Evolutionary conservation across 805 yeast species (phyloP).

Genomic region (Kodamaea lidongshanica): DNA sequence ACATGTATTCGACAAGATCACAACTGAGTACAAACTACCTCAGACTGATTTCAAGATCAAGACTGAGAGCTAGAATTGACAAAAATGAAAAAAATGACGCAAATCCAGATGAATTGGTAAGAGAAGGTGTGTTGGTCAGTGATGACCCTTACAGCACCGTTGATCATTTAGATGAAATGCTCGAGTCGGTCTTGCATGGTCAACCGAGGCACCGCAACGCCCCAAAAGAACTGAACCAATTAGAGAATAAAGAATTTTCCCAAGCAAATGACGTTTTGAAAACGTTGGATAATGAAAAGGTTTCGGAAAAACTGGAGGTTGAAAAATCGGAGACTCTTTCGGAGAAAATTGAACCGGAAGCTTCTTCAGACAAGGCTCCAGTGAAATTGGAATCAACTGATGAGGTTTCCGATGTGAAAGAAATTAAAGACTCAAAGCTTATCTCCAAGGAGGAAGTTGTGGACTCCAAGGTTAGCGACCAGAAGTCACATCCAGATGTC

Average conservation of each 20-base stretch:
- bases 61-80: conserved; percentile 43
- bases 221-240: no score
- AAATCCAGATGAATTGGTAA: conserved; percentile 37
- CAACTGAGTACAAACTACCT: conserved; percentile 48
- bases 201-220: conserved; percentile 4
- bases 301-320: background rate
- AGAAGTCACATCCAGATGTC: background rate
- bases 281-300: conserved; percentile 3
- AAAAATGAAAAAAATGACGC: conserved; percentile 24
- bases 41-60: conserved; percentile 59
- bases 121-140: conserved; percentile 51
- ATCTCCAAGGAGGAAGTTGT: background rate
- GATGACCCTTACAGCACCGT: conserved; percentile 47
- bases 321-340: background rate
- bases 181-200: conserved; percentile 39
- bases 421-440: background rate
- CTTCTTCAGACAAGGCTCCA: background rate
- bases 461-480: background rate
- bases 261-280: conserved; percentile 1
- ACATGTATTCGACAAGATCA: conserved; percentile 29
- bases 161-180: conserved; percentile 45
- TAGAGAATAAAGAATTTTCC: background rate
- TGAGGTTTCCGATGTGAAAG: conserved; percentile 1
- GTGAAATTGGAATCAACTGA: background rate
- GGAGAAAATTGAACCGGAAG: conserved; percentile 1